Conservation (phyloP, 257 asterid species). For the Haberlea rhodopensis region DNA sequence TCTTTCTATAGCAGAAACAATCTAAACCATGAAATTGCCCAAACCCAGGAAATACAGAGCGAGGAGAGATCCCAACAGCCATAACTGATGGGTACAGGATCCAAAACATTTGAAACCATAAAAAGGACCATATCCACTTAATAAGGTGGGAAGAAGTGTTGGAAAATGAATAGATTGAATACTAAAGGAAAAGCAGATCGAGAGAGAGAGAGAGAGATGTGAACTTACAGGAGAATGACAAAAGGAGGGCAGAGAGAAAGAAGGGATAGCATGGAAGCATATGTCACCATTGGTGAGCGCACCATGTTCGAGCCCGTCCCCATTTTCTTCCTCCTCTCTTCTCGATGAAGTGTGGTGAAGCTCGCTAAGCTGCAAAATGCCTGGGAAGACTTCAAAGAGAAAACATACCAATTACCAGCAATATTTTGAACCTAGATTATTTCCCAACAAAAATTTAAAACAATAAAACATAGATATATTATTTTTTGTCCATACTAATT, state of each 20-base stretch:
- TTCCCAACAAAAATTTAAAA: too few species aligned
- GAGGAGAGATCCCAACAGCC: slow-evolving; percentile 7
- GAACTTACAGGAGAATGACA: slow-evolving; percentile 79
- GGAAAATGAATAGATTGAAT: too few species aligned
- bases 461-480: too few species aligned
- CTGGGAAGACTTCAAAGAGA: too few species aligned
- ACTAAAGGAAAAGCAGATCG: slow-evolving; percentile 20
- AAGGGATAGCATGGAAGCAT: slow-evolving; percentile 74
- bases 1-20: not conserved
- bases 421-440: too few species aligned
- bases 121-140: too few species aligned
- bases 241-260: slow-evolving; percentile 87
- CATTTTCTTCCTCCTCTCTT: slow-evolving; percentile 32
- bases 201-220: not conserved
- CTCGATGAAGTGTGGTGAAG: not conserved
- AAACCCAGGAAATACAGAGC: not conserved
- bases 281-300: slow-evolving; percentile 76
- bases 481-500: too few species aligned
- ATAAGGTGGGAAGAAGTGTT: too few species aligned
- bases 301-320: slow-evolving; percentile 62
- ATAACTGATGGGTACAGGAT: not conserved
- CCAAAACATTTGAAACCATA: too few species aligned
- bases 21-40: not conserved
- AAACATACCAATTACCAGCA: too few species aligned
- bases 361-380: not conserved